Conservation (phyloP, 768 basidiomycete species). For the Polyporus arcularius region DNA sequence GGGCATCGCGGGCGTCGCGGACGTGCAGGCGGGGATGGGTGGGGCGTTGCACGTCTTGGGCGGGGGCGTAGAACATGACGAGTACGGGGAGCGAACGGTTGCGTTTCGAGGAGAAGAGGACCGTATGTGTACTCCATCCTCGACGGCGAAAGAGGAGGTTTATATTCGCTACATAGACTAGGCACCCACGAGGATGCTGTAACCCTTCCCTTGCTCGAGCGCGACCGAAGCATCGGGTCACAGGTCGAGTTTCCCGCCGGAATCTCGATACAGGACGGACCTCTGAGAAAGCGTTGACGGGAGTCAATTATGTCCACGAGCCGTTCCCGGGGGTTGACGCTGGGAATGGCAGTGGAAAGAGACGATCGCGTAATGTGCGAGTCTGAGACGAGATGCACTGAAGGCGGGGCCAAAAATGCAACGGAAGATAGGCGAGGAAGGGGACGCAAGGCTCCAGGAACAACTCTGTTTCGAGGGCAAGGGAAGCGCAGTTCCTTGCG, state of each 20-base stretch:
- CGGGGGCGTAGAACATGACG: slow-evolving; percentile 37
- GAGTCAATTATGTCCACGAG: slow-evolving; percentile 26
- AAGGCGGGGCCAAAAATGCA: slow-evolving; percentile 16
- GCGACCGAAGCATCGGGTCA: slow-evolving; percentile 19
- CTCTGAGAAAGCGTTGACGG: slow-evolving; percentile 26
- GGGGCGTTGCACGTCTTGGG: slow-evolving; percentile 55
- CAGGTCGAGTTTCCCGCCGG: slow-evolving; percentile 13
- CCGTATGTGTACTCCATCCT: slow-evolving; percentile 13
- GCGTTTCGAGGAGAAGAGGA: slow-evolving; percentile 12
- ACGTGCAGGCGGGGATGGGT: slow-evolving; percentile 68
- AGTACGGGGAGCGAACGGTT: background rate
- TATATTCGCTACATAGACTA: slow-evolving; percentile 19
- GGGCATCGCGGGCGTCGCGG: slow-evolving; percentile 65
- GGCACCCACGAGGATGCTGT: slow-evolving; percentile 29
- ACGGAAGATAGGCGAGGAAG: slow-evolving; percentile 17
- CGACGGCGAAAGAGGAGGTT: slow-evolving; percentile 17
- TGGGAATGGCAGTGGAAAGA: slow-evolving; percentile 18
- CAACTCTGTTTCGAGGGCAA: slow-evolving; percentile 27
- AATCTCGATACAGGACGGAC: slow-evolving; percentile 19
- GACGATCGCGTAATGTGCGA: slow-evolving; percentile 25
- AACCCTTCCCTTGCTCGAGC: slow-evolving; percentile 20
- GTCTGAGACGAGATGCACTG: slow-evolving; percentile 18
- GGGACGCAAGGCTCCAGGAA: slow-evolving; percentile 15
- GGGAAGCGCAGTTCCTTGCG: slow-evolving; percentile 23
- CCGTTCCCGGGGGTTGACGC: slow-evolving; percentile 26